Conservation (phyloP, 805 yeast species). For the Blastobotrys parvus region DNA sequence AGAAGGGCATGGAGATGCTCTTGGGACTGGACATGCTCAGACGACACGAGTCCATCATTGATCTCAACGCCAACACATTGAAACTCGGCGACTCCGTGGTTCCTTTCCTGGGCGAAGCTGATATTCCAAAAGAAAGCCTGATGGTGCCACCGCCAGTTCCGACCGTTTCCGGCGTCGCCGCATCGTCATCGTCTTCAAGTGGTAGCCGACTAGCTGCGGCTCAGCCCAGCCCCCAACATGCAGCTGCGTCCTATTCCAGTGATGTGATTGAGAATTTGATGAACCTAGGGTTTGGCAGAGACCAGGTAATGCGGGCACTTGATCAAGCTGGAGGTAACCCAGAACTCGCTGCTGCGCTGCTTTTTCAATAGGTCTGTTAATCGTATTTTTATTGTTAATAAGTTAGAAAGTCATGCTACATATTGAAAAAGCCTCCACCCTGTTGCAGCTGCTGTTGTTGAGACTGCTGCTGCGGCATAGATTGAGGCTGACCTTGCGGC, state of each 20-base stretch:
- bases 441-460: not conserved
- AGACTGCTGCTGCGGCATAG: no score
- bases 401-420: no score
- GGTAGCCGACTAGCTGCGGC: conserved; percentile 11
- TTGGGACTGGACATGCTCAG: conserved; percentile 87
- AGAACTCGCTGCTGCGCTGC: conserved; percentile 76
- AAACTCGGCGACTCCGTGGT: conserved; percentile 68
- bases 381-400: no score
- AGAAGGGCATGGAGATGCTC: conserved; percentile 47
- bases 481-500: conserved; percentile 14
- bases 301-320: conserved; percentile 59
- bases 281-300: conserved; percentile 61
- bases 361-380: conserved; percentile 37
- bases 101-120: conserved; percentile 63
- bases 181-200: not conserved
- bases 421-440: no score
- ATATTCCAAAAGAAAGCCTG: conserved; percentile 40
- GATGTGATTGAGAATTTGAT: conserved; percentile 39
- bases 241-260: conserved; percentile 24
- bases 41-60: conserved; percentile 78
- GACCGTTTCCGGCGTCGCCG: conserved; percentile 9
- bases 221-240: conserved; percentile 6
- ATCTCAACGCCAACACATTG: conserved; percentile 56
- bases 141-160: conserved; percentile 6
- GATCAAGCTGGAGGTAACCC: conserved; percentile 63